These are phyloP conservation scores for Tieghemostelium lacteum DNA, from an alignment of 78 protist species.

Conservation along the genomic window DNA sequence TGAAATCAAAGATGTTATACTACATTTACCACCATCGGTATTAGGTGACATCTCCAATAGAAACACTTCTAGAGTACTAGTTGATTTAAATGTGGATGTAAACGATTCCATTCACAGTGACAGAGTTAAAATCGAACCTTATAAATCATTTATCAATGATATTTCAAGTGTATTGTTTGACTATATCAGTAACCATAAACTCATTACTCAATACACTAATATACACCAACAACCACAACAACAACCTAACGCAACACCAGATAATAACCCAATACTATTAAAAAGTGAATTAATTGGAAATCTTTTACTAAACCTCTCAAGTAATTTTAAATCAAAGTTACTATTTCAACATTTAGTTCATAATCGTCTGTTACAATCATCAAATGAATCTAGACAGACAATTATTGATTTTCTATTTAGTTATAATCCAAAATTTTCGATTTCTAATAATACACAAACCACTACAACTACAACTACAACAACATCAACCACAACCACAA, in stretches of 20 bases:
- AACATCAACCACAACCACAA: constrained; percentile 32
- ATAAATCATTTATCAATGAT: not conserved
- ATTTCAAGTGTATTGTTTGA: constrained; percentile 12
- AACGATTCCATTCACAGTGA: constrained; percentile 14
- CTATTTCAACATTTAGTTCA: constrained; percentile 33
- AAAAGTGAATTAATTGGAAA: constrained; percentile 12
- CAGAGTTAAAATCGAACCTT: not conserved
- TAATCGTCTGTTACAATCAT: constrained; percentile 9
- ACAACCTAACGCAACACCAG: too few species aligned
- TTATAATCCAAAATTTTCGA: not conserved
- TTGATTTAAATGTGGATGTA: constrained; percentile 25
- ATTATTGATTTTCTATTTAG: constrained; percentile 30
- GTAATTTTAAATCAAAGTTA: constrained; percentile 8
- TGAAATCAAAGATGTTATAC: constrained; percentile 20
- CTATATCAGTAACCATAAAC: not conserved
- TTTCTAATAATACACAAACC: not conserved
- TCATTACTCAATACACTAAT: not conserved
- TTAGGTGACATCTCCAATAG: constrained; percentile 34
- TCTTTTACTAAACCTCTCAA: constrained; percentile 14
- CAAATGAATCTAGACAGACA: constrained; percentile 2
- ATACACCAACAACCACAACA: not conserved
- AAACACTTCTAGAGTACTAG: constrained; percentile 33
- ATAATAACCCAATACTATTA: not conserved
- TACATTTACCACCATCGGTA: constrained; percentile 38
- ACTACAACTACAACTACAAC: constrained; percentile 1